Evolutionary conservation across 345 rosid species (phyloP), one percentile per base, ranked within the genome.

Genomic region (Salix koriyanagi): DNA sequence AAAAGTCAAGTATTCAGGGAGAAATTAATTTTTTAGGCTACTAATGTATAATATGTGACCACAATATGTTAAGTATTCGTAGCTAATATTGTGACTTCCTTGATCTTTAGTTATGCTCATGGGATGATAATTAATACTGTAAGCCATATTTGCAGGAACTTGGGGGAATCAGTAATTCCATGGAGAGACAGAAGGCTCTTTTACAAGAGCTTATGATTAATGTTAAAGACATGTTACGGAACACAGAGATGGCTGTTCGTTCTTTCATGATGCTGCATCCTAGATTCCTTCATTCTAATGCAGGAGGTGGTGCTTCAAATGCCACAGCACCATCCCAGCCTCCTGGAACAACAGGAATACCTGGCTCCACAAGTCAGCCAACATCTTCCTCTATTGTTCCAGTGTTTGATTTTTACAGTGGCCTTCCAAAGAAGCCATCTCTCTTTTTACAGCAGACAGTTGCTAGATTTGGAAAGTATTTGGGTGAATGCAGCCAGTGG

Each of bases 361-460:
- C 85, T 32, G 85, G 86, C 83, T 88, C 97, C 25, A 72, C 87
- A 68, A 81, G 84, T 78, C 96, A 92, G 84, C 83, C 83, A 48
- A 48, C 89, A 52, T 73, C 90, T 39, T 50, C 91, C 74, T 68
- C 90, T 30, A 65, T 85, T 11, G 86, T 87, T 79, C 94, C 94
- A 1, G 86, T 90, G 67, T 90, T 86, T 79, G 92, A 92, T 39
- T 96, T 96, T 83, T 96, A 94, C 84, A 84, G 89, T 76, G 98
- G 99, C 71, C 80, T 96, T 62, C 98, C 97, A 5, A 92, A 87
- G 89, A 96, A 96, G 79, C 98, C 99, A 1, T 91, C 97, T 16
- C 92, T 83, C 8, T 96, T 92, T 83, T 74, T 96, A 71, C 92
- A 82, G 87, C 93, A 92, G 66, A 90, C 98, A 2, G 90, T 91